phyloP scores from a whole-genome alignment of 2,329 filamentous ascomycete species.

The Cercospora zeina region DNA sequence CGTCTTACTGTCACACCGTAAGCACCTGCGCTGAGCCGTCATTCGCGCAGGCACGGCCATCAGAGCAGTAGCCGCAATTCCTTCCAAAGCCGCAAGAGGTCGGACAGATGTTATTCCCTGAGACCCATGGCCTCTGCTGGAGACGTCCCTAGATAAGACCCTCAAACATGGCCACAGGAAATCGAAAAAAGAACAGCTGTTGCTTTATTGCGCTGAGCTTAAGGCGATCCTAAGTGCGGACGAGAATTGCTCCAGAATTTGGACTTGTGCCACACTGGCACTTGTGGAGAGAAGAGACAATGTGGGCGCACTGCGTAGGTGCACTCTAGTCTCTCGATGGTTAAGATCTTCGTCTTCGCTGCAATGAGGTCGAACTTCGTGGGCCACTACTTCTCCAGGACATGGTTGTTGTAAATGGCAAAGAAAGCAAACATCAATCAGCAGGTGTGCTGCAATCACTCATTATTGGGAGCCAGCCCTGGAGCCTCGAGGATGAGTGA shows the following conservation, averaged over 20 bases:
- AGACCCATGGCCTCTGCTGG: background rate
- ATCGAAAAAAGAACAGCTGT: background rate
- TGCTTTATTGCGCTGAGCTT: background rate
- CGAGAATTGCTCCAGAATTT: background rate
- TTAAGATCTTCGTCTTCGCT: background rate
- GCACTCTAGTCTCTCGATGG: background rate
- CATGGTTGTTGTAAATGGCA: background rate
- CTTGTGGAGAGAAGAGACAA: background rate
- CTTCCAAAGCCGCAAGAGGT: conserved; percentile 11
- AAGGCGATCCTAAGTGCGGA: background rate
- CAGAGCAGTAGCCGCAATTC: conserved; percentile 14
- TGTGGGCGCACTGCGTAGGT: background rate
- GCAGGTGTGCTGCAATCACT: background rate
- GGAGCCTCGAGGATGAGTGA: background rate
- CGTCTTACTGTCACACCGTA: too few species aligned
- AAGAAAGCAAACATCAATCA: background rate
- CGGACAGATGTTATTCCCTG: background rate
- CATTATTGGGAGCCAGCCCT: background rate
- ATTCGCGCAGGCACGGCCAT: conserved; percentile 11
- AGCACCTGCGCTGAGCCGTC: conserved; percentile 3
- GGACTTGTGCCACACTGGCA: background rate
- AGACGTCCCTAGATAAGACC: background rate
- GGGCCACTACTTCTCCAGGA: too few species aligned
- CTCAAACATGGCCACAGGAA: background rate
- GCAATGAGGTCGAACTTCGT: too few species aligned